Base-by-base conservation (phyloP, 2,329 filamentous ascomycete genomes). In the Alternaria rosae region DNA sequence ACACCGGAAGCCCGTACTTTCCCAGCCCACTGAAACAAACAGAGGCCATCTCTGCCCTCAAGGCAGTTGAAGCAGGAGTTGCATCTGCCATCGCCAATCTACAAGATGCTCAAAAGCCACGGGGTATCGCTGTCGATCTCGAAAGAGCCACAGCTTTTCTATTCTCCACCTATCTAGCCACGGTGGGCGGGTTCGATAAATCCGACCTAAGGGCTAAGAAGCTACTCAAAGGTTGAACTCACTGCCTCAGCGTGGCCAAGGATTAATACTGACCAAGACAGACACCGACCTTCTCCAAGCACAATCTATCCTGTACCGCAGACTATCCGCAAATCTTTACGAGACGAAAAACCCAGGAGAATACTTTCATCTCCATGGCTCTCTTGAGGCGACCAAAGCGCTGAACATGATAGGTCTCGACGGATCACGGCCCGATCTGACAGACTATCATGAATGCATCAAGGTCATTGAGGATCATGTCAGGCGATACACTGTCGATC, bases 321-420 rank as follows among this genome's bases (percentile, higher is more conserved):
- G 91, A 63, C 84, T 92, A 77, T 91, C 90, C 11, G 90, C 90
- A 13, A 92, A 92, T 63, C 79, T 92, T 1, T 92, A 92, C 78
- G 83, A 86, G 70, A 92, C 90, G 9, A 89, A 87, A 73, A 84
- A 83, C n/a, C 79, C 83, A 1, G 87, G 85, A n/a, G 84, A 89
- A 72, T 92, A 87, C 71, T 93, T 91, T 72, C 91, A 93, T 71
- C 90, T 92, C 25, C 91, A 92, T 73, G 90, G 91, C 45, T 92
- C 90, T 0, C 79, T 93, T 1, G 90, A 92, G 68, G 90, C 91
- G 4, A 88, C 87, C 10, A 89, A 86, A 8, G 91, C 89, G 0
- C 79, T 92, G 26, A 83, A 86, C 45, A 92, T 92, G 89, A 85
- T 92, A 67, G 90, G 89, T 0, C 79, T 92, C 6, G 85, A 88